Evolutionary conservation across 805 yeast genomes (phyloP).

Genomic region (Lipomyces japonicus): DNA sequence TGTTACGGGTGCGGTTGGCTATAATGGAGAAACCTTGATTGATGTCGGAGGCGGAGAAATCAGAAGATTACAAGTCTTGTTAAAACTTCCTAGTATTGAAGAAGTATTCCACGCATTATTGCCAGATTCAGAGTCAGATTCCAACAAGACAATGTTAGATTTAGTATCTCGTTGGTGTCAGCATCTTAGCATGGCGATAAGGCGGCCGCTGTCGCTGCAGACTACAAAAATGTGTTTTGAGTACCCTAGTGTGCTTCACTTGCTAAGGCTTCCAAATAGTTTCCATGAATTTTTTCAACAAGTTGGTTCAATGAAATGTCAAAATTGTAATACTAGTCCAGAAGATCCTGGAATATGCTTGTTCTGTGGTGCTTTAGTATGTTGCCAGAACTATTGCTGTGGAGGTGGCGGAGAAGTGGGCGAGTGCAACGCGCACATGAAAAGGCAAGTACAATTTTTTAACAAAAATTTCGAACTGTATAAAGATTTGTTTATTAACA

Average conservation of each 20-base stretch:
- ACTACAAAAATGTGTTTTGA: slow-evolving; percentile 11
- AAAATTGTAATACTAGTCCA: slow-evolving; percentile 38
- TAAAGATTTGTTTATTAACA: not conserved
- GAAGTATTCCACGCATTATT: not conserved
- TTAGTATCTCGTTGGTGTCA: slow-evolving; percentile 24
- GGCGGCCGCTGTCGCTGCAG: slow-evolving; percentile 16
- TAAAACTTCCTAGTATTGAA: slow-evolving; percentile 41
- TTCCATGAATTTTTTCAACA: slow-evolving; percentile 67
- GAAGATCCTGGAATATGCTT: slow-evolving; percentile 82
- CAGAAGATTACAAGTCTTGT: slow-evolving; percentile 49
- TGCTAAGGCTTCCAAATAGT: slow-evolving; percentile 62
- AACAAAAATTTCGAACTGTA: not conserved
- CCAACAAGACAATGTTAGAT: slow-evolving; percentile 8
- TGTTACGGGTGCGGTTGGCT: slow-evolving; percentile 50
- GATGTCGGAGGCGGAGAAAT: slow-evolving; percentile 45
- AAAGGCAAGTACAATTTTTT: no score
- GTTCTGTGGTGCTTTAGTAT: slow-evolving; percentile 68
- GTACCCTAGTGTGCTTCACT: slow-evolving; percentile 62
- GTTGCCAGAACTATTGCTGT: slow-evolving; percentile 59
- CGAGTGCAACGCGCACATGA: not conserved
- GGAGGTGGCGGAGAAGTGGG: slow-evolving; percentile 25
- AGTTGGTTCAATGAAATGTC: slow-evolving; percentile 35
- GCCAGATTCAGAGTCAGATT: not conserved
- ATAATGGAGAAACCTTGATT: slow-evolving; percentile 34
- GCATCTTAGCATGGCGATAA: slow-evolving; percentile 14